phyloP scores from a whole-genome alignment of 75 land plant species.

The Pinus taeda region DNA sequence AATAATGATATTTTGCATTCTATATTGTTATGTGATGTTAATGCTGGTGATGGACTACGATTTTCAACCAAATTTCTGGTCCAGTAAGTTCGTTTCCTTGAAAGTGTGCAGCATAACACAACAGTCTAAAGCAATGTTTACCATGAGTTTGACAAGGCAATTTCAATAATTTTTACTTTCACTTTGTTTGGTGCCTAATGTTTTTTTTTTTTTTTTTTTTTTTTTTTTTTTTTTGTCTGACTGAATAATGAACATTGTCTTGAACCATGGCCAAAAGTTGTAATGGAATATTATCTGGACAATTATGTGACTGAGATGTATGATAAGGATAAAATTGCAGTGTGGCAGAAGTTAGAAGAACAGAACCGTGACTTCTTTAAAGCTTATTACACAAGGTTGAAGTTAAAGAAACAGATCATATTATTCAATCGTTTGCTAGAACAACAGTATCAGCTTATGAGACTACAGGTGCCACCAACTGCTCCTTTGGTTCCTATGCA shows the following conservation, averaged over 20 bases:
- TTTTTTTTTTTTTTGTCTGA: too few species aligned
- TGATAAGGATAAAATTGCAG: constrained; percentile 25
- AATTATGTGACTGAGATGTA: background rate
- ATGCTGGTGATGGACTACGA: too few species aligned
- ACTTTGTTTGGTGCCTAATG: background rate
- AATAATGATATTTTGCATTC: too few species aligned
- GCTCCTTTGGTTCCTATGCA: constrained; percentile 75
- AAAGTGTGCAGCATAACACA: background rate
- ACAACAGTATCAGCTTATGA: constrained; percentile 75
- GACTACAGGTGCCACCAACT: constrained; percentile 51
- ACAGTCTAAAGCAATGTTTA: background rate
- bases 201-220: too few species aligned
- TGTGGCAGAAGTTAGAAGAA: constrained; percentile 97
- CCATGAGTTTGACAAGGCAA: background rate
- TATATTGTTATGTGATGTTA: too few species aligned
- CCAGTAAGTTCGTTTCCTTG: background rate
- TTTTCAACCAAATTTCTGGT: too few species aligned
- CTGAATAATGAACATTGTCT: background rate
- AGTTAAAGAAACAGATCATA: constrained; percentile 86
- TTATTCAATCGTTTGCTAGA: constrained; percentile 88
- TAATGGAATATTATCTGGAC: background rate
- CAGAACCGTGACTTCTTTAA: constrained; percentile 96
- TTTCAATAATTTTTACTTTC: background rate
- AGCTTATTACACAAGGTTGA: constrained; percentile 89
- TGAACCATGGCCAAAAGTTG: background rate